Percentiles rank a stretch among this genome's conserved stretches.
phyloP scores from a whole-genome alignment of 2,329 filamentous ascomycete genomes.

The Phyllosticta citrichinensis region DNA sequence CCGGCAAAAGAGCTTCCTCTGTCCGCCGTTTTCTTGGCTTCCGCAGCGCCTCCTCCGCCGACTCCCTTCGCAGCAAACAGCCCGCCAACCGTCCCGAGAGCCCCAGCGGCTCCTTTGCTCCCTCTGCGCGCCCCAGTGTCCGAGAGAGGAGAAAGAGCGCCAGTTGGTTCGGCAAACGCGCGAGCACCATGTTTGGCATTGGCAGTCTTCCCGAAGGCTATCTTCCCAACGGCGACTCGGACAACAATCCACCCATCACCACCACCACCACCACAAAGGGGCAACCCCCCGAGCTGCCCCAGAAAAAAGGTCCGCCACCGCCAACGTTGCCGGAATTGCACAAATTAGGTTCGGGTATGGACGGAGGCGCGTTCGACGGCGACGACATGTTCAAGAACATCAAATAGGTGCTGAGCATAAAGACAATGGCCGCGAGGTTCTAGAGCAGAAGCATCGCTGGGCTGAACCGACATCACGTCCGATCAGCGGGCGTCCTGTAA shows the following conservation, averaged over 20 bases:
- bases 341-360: slow-evolving; percentile 17
- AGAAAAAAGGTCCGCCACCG: slow-evolving; percentile 28
- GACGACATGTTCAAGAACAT: slow-evolving; percentile 11
- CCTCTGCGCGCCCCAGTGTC: not conserved
- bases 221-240: slow-evolving; percentile 1
- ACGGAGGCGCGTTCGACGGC: slow-evolving; percentile 3
- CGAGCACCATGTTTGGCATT: slow-evolving; percentile 23
- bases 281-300: slow-evolving; percentile 15
- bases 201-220: slow-evolving; percentile 22
- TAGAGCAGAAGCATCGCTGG: not conserved
- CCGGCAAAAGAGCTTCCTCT: slow-evolving; percentile 25
- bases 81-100: slow-evolving; percentile 20
- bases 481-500: not conserved
- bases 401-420: not conserved
- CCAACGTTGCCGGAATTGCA: slow-evolving; percentile 30
- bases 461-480: not conserved
- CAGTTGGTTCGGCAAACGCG: slow-evolving; percentile 32
- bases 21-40: slow-evolving; percentile 33
- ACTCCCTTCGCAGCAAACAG: slow-evolving; percentile 19
- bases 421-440: not conserved
- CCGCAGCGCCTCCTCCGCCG: slow-evolving; percentile 26
- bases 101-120: slow-evolving; percentile 12
- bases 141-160: slow-evolving; percentile 23
- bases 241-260: not conserved
- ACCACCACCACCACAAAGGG: not conserved